Conservation (phyloP, 148 eudicot genomes). For the Rhododendron kiyosumense region DNA sequence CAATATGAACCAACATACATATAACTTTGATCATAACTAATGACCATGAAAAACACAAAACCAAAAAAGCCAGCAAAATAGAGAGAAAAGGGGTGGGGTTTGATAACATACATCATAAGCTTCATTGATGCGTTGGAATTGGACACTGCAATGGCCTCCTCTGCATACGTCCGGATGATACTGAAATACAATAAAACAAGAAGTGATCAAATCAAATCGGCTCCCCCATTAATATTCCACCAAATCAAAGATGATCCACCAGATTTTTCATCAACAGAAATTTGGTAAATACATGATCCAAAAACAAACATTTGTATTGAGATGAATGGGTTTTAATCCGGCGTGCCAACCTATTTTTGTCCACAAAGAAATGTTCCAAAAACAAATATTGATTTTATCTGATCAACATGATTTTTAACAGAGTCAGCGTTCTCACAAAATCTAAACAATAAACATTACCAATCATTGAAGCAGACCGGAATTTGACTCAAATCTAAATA, state of each 20-base stretch:
- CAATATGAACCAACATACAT: not conserved
- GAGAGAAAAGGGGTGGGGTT: not conserved
- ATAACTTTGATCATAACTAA: not conserved
- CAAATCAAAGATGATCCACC: not conserved
- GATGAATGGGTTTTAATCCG: too few species aligned
- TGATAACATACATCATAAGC: slow-evolving; percentile 69
- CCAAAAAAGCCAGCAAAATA: not conserved
- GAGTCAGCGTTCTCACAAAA: too few species aligned
- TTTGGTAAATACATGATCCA: not conserved
- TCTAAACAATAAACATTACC: too few species aligned
- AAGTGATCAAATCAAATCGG: not conserved
- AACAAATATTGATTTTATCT: too few species aligned
- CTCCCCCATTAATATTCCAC: not conserved
- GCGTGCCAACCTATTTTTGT: too few species aligned
- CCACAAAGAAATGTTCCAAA: too few species aligned
- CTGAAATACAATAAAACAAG: slow-evolving; percentile 31
- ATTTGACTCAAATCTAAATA: too few species aligned
- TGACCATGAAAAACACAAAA: not conserved
- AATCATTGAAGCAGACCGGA: too few species aligned
- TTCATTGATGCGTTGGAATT: slow-evolving; percentile 74
- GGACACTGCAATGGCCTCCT: slow-evolving; percentile 53
- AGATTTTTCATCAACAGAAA: not conserved
- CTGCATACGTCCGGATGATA: slow-evolving; percentile 95
- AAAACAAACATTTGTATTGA: not conserved
- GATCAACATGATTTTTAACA: too few species aligned